Evolutionary conservation across 495 filamentous ascomycete species (phyloP).

Genomic region (Tuber calosporum): DNA sequence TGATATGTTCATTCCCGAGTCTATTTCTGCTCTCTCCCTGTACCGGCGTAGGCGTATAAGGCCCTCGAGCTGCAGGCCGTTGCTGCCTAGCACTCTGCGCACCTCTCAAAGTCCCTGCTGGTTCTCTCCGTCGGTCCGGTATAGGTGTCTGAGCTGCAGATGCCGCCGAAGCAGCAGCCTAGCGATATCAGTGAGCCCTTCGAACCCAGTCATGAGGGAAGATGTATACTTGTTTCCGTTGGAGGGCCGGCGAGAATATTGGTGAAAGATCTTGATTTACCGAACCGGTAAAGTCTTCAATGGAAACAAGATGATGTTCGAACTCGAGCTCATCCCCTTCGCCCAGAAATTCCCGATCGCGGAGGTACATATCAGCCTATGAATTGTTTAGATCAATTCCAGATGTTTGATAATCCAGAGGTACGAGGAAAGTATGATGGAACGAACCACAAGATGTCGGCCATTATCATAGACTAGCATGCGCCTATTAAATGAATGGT

Average conservation of each 20-base stretch:
- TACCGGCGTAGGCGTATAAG: background rate
- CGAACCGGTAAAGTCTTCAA: conserved; percentile 38
- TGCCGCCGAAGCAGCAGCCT: background rate
- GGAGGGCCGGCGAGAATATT: conserved; percentile 33
- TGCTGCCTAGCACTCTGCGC: background rate
- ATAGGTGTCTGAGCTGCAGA: background rate
- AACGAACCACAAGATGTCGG: conserved; percentile 32
- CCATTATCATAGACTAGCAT: conserved; percentile 40
- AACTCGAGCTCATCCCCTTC: conserved; percentile 42
- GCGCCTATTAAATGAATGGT: conserved; percentile 41
- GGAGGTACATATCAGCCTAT: conserved; percentile 41
- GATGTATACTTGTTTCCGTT: conserved; percentile 29
- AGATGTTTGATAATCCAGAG: background rate
- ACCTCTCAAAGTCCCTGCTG: background rate
- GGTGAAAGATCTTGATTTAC: conserved; percentile 39
- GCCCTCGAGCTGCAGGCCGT: background rate
- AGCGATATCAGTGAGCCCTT: background rate
- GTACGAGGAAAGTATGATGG: background rate
- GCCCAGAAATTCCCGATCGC: conserved; percentile 19
- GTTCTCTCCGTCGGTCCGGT: background rate
- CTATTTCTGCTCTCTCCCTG: background rate
- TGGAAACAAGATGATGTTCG: conserved; percentile 40
- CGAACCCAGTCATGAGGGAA: background rate
- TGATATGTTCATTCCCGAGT: background rate
- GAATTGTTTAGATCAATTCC: conserved; percentile 4